Conservation (phyloP, 768 basidiomycete species). For the Leccinum incarnatum region DNA sequence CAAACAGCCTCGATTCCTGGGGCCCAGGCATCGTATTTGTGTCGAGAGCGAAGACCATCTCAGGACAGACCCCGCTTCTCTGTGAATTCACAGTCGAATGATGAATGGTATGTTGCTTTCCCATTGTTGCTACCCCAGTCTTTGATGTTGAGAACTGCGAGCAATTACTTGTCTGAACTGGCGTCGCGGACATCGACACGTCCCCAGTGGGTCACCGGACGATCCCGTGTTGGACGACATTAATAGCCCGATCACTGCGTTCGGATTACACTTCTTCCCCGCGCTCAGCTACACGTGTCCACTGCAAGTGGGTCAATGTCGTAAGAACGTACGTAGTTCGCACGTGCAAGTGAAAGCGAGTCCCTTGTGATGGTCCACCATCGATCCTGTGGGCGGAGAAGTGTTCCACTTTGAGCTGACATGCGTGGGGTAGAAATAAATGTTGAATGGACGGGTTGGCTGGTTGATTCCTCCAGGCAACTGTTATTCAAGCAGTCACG, state of each 20-base stretch:
- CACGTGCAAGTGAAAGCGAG: background rate
- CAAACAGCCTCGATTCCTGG: no score
- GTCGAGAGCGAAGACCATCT: no score
- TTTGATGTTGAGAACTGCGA: background rate
- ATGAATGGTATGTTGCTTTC: background rate
- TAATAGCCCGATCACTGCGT: background rate
- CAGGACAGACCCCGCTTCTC: background rate
- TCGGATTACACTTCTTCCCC: background rate
- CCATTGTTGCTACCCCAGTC: background rate
- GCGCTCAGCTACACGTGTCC: background rate
- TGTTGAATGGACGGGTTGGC: background rate
- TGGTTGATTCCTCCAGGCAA: background rate
- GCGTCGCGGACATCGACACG: background rate
- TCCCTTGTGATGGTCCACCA: background rate
- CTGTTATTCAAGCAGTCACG: background rate
- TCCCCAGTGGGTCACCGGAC: background rate
- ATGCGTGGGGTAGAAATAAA: background rate
- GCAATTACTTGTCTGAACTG: no score
- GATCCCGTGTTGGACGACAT: background rate
- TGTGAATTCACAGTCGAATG: background rate
- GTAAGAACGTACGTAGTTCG: background rate
- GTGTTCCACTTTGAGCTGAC: background rate
- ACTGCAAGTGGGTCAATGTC: background rate
- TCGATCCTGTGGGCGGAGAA: background rate
- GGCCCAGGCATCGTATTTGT: no score